Evolutionary conservation across 306 rosid genomes (phyloP).

Genomic region (Biancaea sappan): DNA sequence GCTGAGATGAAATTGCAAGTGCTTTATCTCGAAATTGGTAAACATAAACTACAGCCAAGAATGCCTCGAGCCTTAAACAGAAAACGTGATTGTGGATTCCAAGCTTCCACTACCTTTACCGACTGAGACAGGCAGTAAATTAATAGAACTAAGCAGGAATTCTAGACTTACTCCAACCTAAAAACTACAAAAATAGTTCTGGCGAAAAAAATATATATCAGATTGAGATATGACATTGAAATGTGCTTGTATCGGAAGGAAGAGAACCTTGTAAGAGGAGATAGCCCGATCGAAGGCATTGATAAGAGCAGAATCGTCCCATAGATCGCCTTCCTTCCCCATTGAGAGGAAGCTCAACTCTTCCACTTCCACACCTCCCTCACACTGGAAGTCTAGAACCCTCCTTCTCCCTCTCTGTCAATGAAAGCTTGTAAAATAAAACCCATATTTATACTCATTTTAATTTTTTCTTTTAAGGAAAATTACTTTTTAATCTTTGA

Average conservation of each 20-base stretch:
- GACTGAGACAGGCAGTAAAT: background rate
- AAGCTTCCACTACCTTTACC: background rate
- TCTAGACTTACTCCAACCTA: background rate
- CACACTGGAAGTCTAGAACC: too few species aligned
- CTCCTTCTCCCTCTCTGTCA: too few species aligned
- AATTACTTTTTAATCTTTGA: too few species aligned
- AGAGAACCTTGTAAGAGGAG: conserved; percentile 66
- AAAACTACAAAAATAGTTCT: background rate
- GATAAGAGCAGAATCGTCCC: conserved; percentile 90
- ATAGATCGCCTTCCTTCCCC: conserved; percentile 68
- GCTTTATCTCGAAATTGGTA: background rate
- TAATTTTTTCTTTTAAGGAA: too few species aligned
- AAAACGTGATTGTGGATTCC: too few species aligned
- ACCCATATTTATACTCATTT: too few species aligned
- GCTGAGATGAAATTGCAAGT: background rate
- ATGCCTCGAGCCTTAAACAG: background rate
- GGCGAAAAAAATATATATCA: background rate
- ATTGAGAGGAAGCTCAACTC: conserved; percentile 21
- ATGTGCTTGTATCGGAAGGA: background rate
- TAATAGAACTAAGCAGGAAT: background rate
- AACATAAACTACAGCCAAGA: background rate
- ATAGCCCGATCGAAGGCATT: conserved; percentile 75
- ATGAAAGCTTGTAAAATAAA: too few species aligned
- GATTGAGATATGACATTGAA: background rate
- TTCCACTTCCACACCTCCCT: background rate